Evolutionary conservation across 768 basidiomycete genomes (phyloP), one percentile per base, ranked within the genome.

Genomic region (Galerina sulciceps): DNA sequence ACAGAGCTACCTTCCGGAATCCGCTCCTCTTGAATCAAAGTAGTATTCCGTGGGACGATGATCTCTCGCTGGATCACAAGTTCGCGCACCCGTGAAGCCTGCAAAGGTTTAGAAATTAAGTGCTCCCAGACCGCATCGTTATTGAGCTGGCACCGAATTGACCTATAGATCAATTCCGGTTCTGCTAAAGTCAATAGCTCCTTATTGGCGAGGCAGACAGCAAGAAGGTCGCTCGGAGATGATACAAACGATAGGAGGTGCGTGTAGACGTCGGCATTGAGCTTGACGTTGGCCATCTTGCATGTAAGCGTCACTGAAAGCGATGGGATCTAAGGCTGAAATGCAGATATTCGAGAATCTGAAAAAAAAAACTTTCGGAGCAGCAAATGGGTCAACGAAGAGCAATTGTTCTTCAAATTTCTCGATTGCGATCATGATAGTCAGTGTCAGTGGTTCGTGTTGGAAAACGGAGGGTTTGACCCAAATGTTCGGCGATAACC

Each of bases 81-180:
- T n/a, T 46, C 51, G 18, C 56, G 55, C 8, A 68, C 60, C 23
- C 51, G 45, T 18, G 61, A 35, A 13, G 65, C 65, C 9, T 48
- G 43, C 23, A 42, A 57, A 22, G 63, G 65, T 36, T 63, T 57
- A 14, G 51, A n/a, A 23, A 61, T 54, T 3, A 68, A 49, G n/a
- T 66, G 58, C 35, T 61, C 54, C 65, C 65, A 68, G 37, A 66
- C 35, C 0, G 60, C 61, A 22, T 62, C 45, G 47, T 66, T 59
- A 10, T 57, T 50, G 5, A 67, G 50, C 36, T 57, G 61, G 62
- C 60, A 65, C n/a, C 58, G 60, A 40, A 67, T 57, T 8, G 48
- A 60, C 3, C 58, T 45, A 37, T 61, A 67, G n/a, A 38, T 20
- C 20, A 57, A 47, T 41, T 61, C 61, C 5, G 59, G 58, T 14